These are phyloP conservation scores for Umbilicus rupestris DNA, from an alignment of 164 flowering plant genomes.

Conservation along the genomic window DNA sequence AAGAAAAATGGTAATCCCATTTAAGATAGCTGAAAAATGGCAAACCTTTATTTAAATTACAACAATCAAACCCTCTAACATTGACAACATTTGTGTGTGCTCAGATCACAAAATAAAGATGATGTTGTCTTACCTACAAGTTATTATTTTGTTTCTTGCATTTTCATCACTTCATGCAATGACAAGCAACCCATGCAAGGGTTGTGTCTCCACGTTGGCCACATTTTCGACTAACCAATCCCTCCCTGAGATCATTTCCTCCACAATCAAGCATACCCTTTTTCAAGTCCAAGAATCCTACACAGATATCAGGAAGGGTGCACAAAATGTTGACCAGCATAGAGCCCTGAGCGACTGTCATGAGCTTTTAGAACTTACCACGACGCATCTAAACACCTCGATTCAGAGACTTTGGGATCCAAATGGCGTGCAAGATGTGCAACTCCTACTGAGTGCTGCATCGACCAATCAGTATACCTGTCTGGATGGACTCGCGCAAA, in stretches of 20 bases:
- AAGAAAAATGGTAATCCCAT: too few relatives aligned
- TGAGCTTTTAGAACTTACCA: not conserved
- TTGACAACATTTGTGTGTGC: too few relatives aligned
- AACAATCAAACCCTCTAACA: too few relatives aligned
- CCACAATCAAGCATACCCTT: conserved; percentile 1
- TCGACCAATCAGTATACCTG: conserved; percentile 1
- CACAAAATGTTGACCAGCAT: not conserved
- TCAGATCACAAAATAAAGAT: too few relatives aligned
- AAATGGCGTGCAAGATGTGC: not conserved
- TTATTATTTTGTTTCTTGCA: too few relatives aligned
- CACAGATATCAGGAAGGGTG: not conserved
- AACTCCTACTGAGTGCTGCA: not conserved
- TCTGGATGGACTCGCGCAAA: not conserved
- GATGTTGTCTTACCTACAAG: too few relatives aligned
- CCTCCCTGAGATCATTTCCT: not conserved
- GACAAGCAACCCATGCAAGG: too few relatives aligned
- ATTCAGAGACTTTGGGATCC: not conserved
- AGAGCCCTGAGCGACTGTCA: not conserved
- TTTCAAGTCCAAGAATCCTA: not conserved
- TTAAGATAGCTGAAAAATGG: too few relatives aligned
- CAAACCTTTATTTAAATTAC: too few relatives aligned
- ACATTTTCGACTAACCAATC: not conserved
- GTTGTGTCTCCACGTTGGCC: too few relatives aligned
- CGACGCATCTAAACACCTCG: not conserved
- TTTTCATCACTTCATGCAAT: too few relatives aligned